These are phyloP conservation scores for Phlebiopsis flavidoalba DNA, from an alignment of 768 basidiomycete species.

Conservation along the genomic window DNA sequence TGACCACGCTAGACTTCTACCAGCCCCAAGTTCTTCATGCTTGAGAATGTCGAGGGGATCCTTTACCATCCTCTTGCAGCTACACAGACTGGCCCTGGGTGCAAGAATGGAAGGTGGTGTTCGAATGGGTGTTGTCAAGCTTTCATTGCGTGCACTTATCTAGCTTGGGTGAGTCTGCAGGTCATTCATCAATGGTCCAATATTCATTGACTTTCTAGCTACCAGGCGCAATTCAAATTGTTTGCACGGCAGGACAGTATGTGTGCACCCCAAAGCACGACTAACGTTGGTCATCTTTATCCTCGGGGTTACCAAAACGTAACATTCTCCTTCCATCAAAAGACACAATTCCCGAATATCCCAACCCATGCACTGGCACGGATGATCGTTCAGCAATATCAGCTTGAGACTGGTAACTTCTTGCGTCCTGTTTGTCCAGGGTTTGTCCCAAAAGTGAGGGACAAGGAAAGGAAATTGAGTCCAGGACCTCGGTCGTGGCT, in stretches of 20 bases:
- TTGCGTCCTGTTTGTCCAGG: conserved; percentile 40
- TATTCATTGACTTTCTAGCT: conserved; percentile 31
- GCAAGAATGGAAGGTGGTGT: conserved; percentile 33
- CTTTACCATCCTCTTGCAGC: conserved; percentile 45
- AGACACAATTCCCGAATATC: conserved; percentile 58
- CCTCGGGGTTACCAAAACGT: conserved; percentile 54
- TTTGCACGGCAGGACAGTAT: conserved; percentile 66
- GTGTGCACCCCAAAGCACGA: conserved; percentile 69
- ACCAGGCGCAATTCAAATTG: conserved; percentile 64
- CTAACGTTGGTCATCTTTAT: conserved; percentile 67
- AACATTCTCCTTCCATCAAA: no score
- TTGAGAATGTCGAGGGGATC: conserved; percentile 72
- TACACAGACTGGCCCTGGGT: conserved; percentile 17
- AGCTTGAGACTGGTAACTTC: conserved; percentile 40
- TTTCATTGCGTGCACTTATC: conserved; percentile 53
- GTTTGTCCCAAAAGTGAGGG: background rate
- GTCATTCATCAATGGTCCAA: background rate
- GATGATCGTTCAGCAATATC: conserved; percentile 26
- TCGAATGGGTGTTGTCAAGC: conserved; percentile 58
- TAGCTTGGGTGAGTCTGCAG: conserved; percentile 52
- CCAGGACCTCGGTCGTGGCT: background rate
- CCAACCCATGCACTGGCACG: conserved; percentile 56
- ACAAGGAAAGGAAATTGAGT: background rate
- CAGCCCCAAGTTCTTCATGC: conserved; percentile 55
- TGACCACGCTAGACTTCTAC: conserved; percentile 63